phyloP scores from a whole-genome alignment of 768 basidiomycete genomes.

The Rubroboletus pulcherrimus region DNA sequence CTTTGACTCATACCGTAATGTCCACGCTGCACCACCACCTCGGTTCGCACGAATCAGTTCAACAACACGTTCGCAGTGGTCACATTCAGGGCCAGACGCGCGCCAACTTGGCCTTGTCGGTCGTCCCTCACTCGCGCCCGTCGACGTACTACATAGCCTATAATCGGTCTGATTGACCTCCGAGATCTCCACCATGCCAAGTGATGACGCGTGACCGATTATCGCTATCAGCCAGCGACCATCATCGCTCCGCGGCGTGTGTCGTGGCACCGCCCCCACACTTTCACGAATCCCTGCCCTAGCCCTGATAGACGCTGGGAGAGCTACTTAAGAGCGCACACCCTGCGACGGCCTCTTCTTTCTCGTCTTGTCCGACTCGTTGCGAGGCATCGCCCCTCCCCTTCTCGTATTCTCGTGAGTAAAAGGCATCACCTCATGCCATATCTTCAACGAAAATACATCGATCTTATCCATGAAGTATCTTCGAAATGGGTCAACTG shows the following conservation, averaged over 20 bases:
- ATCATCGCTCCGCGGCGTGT: not conserved
- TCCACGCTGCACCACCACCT: not conserved
- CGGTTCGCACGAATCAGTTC: no score
- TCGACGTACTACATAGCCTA: no score
- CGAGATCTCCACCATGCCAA: no score
- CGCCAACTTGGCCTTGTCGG: no score
- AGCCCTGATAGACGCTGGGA: slow-evolving; percentile 4
- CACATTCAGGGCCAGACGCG: no score
- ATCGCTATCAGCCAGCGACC: not conserved
- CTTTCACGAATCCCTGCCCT: not conserved
- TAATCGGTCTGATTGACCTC: no score
- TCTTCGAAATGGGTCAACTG: slow-evolving; percentile 39
- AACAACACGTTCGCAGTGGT: no score
- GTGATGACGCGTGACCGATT: not conserved
- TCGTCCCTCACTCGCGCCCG: no score
- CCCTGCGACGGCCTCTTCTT: not conserved
- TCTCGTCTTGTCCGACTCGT: not conserved
- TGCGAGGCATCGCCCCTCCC: not conserved
- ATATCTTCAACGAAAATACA: slow-evolving; percentile 29
- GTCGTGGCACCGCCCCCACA: not conserved
- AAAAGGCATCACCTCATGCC: slow-evolving; percentile 1
- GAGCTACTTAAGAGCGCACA: not conserved
- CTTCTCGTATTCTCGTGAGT: not conserved
- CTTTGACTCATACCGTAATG: not conserved
- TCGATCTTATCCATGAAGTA: slow-evolving; percentile 30